These are phyloP conservation scores for Hsuehochloa calcarea DNA, from an alignment of 176 grass and related monocot genomes.

Conservation along the genomic window DNA sequence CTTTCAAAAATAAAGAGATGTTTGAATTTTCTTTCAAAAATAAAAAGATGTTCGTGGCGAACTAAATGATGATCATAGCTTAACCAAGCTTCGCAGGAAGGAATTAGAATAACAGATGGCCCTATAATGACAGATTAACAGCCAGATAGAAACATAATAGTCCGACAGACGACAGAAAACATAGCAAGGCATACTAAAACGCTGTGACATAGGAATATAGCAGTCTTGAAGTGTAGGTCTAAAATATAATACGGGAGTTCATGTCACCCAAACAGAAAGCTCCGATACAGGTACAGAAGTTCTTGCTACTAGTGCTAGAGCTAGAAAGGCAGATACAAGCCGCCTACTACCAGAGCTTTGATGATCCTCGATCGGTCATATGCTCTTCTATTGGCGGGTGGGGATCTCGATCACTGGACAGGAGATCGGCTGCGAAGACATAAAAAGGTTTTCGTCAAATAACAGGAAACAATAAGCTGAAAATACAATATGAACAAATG, in stretches of 20 bases:
- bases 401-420: slow-evolving; percentile 37
- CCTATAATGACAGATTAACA: background rate
- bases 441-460: background rate
- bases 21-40: background rate
- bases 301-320: slow-evolving; percentile 27
- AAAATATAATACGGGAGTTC: background rate
- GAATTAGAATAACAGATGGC: background rate
- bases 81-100: background rate
- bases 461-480: background rate
- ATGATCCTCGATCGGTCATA: slow-evolving; percentile 2
- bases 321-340: background rate
- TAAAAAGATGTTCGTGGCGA: background rate
- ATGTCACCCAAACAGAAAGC: background rate
- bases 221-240: background rate
- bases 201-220: background rate
- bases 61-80: background rate
- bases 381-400: slow-evolving; percentile 18
- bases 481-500: background rate
- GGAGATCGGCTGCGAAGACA: slow-evolving; percentile 31
- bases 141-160: background rate
- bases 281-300: background rate
- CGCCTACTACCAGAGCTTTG: background rate
- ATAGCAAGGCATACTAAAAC: background rate
- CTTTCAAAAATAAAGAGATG: background rate
- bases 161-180: background rate